Evolutionary conservation across 257 asterid species (phyloP).

Genomic region (Cinchona pubescens): DNA sequence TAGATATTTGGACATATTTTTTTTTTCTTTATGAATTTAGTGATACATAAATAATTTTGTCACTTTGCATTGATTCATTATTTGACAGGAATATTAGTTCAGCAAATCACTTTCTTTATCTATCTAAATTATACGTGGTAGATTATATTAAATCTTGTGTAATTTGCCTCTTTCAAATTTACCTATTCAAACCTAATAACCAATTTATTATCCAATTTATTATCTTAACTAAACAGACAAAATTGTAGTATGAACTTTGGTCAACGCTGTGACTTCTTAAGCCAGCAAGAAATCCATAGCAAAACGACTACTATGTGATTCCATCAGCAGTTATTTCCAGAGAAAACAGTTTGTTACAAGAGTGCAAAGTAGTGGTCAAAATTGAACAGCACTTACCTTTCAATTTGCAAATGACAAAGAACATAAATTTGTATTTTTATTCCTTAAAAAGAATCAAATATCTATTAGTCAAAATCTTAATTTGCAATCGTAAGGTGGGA

Average conservation of each 20-base stretch:
- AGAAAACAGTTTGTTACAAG: not conserved
- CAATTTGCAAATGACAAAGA: constrained; percentile 3
- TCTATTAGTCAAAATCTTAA: not conserved
- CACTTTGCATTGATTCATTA: no score
- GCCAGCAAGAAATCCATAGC: not conserved
- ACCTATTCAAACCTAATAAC: not conserved
- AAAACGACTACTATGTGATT: not conserved
- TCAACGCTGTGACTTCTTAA: constrained; percentile 12
- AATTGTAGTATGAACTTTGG: not conserved
- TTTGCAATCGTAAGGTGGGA: not conserved
- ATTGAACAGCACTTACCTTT: not conserved
- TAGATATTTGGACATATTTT: no score
- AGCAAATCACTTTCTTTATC: not conserved
- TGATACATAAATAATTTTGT: no score
- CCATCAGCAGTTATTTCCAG: not conserved
- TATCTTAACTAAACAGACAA: not conserved
- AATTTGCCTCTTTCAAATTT: not conserved
- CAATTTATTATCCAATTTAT: not conserved
- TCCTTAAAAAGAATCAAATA: not conserved
- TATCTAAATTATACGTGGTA: not conserved
- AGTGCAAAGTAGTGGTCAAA: constrained; percentile 7
- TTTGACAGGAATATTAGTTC: not conserved
- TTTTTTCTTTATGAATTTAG: no score
- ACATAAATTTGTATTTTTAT: not conserved
- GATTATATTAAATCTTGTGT: not conserved